Evolutionary conservation across 1,139 yeast species (phyloP).

Genomic region (Candida sp.): DNA sequence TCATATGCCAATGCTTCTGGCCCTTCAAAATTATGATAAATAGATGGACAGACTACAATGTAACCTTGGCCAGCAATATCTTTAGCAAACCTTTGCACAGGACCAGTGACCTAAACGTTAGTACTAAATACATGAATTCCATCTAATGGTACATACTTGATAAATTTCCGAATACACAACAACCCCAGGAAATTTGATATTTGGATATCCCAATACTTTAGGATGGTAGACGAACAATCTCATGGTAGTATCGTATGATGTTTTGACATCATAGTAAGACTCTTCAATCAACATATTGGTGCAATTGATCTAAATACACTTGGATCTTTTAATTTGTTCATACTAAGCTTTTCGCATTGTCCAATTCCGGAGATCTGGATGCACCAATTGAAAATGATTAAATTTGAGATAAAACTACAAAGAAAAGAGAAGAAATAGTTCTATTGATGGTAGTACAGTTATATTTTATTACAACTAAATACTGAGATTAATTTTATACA

Average conservation of each 20-base stretch:
- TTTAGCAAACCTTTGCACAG: conserved; percentile 74
- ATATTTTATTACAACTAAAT: too few species aligned
- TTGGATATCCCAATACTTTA: conserved; percentile 64
- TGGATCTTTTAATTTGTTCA: too few species aligned
- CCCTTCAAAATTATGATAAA: conserved; percentile 69
- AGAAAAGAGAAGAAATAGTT: too few species aligned
- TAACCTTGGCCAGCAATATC: conserved; percentile 80
- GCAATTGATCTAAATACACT: background rate
- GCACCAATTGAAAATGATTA: too few species aligned
- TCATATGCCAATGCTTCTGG: conserved; percentile 70
- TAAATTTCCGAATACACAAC: conserved; percentile 78
- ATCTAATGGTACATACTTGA: conserved; percentile 28
- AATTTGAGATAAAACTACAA: too few species aligned
- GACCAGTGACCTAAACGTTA: conserved; percentile 51
- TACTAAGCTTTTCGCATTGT: too few species aligned
- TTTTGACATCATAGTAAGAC: conserved; percentile 58
- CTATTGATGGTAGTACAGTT: too few species aligned
- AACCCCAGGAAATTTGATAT: conserved; percentile 78
- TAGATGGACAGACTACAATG: conserved; percentile 74
- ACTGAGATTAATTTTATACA: too few species aligned
- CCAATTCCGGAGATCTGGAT: too few species aligned
- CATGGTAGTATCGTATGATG: conserved; percentile 66
- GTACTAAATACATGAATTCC: too few species aligned
- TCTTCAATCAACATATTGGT: conserved; percentile 64
- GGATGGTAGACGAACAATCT: conserved; percentile 69